Conservation (phyloP, 2,329 filamentous ascomycete species). For the Colletotrichum theobromicola region DNA sequence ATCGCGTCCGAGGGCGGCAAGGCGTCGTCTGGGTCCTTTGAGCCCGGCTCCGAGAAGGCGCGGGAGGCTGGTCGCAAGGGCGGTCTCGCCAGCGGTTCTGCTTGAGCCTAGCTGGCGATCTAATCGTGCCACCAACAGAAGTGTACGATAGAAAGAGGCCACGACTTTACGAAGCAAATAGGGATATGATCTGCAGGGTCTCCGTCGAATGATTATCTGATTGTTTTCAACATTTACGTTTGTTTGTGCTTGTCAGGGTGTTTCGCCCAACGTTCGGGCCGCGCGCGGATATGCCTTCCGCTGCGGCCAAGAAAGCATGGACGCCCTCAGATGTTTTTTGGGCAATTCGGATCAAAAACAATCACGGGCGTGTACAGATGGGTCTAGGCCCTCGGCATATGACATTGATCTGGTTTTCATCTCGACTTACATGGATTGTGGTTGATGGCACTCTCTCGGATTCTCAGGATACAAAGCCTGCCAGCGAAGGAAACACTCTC, state of each 20-base stretch:
- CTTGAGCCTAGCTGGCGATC: no score
- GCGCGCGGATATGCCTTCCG: neutral
- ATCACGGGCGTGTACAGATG: neutral
- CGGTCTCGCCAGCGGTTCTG: conserved; percentile 30
- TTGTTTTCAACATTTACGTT: neutral
- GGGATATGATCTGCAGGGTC: neutral
- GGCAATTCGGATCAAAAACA: neutral
- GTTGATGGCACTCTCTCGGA: neutral
- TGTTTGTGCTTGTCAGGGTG: neutral
- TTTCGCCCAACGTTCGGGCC: neutral
- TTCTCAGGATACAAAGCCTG: neutral
- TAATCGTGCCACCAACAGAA: no score
- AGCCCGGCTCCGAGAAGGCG: conserved; percentile 56
- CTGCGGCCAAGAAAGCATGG: neutral
- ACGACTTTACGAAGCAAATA: neutral
- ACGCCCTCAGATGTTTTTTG: neutral
- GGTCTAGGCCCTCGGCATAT: neutral
- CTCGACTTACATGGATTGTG: neutral
- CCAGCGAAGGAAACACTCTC: neutral
- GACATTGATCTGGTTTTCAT: neutral
- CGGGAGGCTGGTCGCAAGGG: conserved; percentile 61
- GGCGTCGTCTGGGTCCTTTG: conserved; percentile 58
- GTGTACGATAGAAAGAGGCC: neutral
- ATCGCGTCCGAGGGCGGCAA: conserved; percentile 62
- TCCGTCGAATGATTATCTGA: neutral